These are phyloP conservation scores for Phyllosticta citriasiana DNA, from an alignment of 2,329 filamentous ascomycete genomes.

Conservation along the genomic window DNA sequence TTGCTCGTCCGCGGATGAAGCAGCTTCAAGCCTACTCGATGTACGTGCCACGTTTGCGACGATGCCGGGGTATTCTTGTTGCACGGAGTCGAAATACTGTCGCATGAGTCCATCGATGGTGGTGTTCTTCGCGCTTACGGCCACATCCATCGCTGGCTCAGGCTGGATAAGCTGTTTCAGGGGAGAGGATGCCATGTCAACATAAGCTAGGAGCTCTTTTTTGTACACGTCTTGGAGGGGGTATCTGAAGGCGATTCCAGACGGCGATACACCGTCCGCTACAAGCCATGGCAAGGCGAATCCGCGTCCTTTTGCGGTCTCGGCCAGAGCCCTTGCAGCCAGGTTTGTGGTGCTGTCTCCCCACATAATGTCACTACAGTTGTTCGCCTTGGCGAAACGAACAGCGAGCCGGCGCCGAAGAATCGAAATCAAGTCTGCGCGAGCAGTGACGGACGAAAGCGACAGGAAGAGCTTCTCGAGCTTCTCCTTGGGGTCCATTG, in stretches of 20 bases:
- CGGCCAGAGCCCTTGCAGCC: conserved; percentile 73
- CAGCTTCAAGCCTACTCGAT: conserved; percentile 63
- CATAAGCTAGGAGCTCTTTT: conserved; percentile 65
- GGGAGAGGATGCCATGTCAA: conserved; percentile 42
- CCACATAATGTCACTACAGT: conserved; percentile 64
- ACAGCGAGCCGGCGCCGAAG: conserved; percentile 65
- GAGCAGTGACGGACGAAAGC: conserved; percentile 64
- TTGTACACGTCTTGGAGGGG: conserved; percentile 78
- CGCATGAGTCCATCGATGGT: conserved; percentile 88
- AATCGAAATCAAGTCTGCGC: conserved; percentile 60
- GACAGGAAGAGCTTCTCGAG: conserved; percentile 47
- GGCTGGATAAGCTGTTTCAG: conserved; percentile 38
- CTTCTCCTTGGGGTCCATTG: conserved; percentile 13
- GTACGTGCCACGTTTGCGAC: conserved; percentile 94
- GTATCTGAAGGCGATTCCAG: conserved; percentile 57
- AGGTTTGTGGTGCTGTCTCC: conserved; percentile 81
- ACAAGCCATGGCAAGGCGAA: conserved; percentile 74
- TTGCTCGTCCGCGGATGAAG: conserved; percentile 16
- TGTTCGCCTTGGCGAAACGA: conserved; percentile 47
- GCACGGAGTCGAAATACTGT: conserved; percentile 79
- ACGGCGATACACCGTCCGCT: conserved; percentile 58
- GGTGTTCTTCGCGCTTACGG: conserved; percentile 59
- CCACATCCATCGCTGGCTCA: conserved; percentile 20
- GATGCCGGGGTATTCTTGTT: conserved; percentile 77
- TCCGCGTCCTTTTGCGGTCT: conserved; percentile 85